These are phyloP conservation scores for Trichoderma koningii DNA, from an alignment of 2,329 filamentous ascomycete species.

Conservation along the genomic window DNA sequence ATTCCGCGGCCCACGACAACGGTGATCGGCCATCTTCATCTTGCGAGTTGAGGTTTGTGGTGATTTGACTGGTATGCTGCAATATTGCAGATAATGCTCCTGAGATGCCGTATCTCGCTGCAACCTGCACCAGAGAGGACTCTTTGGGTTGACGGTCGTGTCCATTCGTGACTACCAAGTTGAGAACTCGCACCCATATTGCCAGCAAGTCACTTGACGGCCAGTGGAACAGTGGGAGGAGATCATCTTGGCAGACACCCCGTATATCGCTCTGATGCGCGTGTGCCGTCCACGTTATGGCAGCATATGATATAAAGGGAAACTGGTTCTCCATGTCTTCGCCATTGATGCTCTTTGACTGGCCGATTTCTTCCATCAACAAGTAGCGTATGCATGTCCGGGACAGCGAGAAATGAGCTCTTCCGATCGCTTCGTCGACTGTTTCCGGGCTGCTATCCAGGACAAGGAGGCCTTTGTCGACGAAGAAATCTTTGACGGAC, in stretches of 20 bases:
- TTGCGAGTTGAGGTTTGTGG: not conserved
- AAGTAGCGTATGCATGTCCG: slow-evolving; percentile 35
- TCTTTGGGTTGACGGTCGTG: not conserved
- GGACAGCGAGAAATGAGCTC: slow-evolving; percentile 32
- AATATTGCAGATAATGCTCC: not conserved
- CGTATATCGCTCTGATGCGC: not conserved
- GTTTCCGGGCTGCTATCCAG: slow-evolving; percentile 20
- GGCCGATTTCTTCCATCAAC: slow-evolving; percentile 30
- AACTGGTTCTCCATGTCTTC: not conserved
- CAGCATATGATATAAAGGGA: slow-evolving; percentile 14
- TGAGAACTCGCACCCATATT: accelerated
- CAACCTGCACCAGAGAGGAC: not conserved
- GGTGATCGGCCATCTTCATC: not conserved
- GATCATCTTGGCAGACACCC: not conserved
- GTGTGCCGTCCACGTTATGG: slow-evolving; percentile 19
- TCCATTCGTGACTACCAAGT: too few species aligned
- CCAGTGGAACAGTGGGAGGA: slow-evolving; percentile 6
- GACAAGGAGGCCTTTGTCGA: slow-evolving; percentile 31
- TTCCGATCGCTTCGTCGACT: not conserved
- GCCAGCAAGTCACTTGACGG: not conserved
- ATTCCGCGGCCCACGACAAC: not conserved
- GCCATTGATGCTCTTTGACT: too few species aligned
- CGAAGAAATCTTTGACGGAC: slow-evolving; percentile 40
- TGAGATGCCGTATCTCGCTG: not conserved
- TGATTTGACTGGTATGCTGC: too few species aligned